Conservation (phyloP, 495 filamentous ascomycete species). For the Delitschia confertaspora region DNA sequence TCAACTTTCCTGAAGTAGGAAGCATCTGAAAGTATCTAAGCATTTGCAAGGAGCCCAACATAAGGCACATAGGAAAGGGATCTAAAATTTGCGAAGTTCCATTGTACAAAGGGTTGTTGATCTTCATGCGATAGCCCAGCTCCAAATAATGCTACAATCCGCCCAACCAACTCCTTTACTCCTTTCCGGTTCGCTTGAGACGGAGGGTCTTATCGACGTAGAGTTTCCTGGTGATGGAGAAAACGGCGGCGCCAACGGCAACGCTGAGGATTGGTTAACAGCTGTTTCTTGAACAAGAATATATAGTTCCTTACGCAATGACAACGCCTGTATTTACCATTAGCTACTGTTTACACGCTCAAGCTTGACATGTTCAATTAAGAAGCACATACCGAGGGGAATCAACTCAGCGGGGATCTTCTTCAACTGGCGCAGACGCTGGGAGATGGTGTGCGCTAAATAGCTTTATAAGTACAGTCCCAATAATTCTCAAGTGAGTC, state of each 20-base stretch:
- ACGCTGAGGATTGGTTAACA: constrained; percentile 40
- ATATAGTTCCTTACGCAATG: constrained; percentile 49
- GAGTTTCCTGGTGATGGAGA: constrained; percentile 74
- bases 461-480: background rate
- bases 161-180: constrained; percentile 6
- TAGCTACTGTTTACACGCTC: constrained; percentile 4
- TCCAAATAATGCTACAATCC: too few relatives aligned
- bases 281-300: constrained; percentile 6
- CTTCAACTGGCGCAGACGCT: constrained; percentile 80
- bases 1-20: too few relatives aligned
- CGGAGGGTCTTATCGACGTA: constrained; percentile 84
- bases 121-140: too few relatives aligned
- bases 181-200: constrained; percentile 38
- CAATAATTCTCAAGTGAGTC: constrained; percentile 23
- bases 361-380: background rate
- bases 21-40: too few relatives aligned
- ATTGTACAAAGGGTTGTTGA: constrained; percentile 20
- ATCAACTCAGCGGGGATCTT: constrained; percentile 89
- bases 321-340: constrained; percentile 59
- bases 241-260: constrained; percentile 62
- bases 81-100: too few relatives aligned
- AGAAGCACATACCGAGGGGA: constrained; percentile 67
- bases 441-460: constrained; percentile 91
- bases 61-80: background rate
- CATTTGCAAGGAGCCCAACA: constrained; percentile 1